Percentiles rank a stretch among this genome's conserved stretches.
These are phyloP conservation scores for Athelia sp. DNA, from an alignment of 1,284 basidiomycete genomes.

Conservation along the genomic window DNA sequence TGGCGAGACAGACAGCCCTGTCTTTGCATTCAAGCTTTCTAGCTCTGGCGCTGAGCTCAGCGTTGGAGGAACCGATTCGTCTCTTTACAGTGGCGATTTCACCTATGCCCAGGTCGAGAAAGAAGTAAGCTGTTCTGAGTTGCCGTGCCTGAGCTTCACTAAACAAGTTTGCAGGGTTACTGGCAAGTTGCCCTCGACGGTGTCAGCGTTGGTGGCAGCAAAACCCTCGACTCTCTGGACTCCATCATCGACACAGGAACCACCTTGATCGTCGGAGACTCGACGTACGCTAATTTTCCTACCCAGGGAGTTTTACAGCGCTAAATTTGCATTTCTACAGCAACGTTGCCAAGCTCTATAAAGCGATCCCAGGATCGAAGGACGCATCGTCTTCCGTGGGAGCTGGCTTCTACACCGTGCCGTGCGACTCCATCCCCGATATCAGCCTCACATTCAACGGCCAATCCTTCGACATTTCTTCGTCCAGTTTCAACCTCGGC, in stretches of 20 bases:
- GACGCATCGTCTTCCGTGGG: conserved; percentile 6
- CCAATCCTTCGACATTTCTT: conserved; percentile 13
- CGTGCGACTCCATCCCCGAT: conserved; percentile 17
- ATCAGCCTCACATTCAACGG: conserved; percentile 22
- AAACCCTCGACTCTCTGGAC: conserved; percentile 16
- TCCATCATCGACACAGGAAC: conserved; percentile 37
- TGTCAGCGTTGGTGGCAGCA: conserved; percentile 16
- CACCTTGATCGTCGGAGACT: conserved; percentile 44
- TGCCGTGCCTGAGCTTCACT: not conserved
- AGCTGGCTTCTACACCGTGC: conserved; percentile 29
- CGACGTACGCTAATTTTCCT: too few species aligned
- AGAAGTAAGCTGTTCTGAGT: conserved; percentile 8
- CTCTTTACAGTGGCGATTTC: conserved; percentile 14
- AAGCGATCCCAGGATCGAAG: conserved; percentile 27
- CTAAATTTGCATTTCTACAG: too few species aligned
- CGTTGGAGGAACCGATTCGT: conserved; percentile 30
- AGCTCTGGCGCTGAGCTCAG: conserved; percentile 27
- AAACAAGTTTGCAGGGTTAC: conserved; percentile 13
- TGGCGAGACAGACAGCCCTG: conserved; percentile 15
- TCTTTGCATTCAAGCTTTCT: conserved; percentile 35
- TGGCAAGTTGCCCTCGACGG: conserved; percentile 18
- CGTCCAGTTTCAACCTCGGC: conserved; percentile 21
- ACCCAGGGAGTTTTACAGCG: too few species aligned
- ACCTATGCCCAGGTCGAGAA: conserved; percentile 16
- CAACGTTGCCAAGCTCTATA: conserved; percentile 34